Conservation (phyloP, 306 rosid species). For the Ziziphus jujuba region DNA sequence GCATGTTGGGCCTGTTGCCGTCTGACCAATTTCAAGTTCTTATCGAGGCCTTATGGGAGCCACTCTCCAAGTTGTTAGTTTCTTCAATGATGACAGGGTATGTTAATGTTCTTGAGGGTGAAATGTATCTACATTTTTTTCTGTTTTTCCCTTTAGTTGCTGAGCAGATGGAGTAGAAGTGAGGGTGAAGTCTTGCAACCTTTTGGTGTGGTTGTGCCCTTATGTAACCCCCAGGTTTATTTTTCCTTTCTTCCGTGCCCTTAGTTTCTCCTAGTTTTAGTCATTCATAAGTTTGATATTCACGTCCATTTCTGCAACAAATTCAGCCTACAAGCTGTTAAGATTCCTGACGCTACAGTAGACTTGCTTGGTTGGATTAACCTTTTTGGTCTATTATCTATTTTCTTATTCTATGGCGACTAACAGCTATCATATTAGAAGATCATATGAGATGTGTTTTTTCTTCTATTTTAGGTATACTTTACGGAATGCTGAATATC, state of each 20-base stretch:
- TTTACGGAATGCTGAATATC: conserved; percentile 84
- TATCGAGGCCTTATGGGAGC: conserved; percentile 89
- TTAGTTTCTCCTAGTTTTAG: neutral
- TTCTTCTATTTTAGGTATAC: conserved; percentile 64
- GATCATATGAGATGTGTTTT: conserved; percentile 22
- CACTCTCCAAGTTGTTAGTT: conserved; percentile 82
- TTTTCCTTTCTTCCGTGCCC: neutral
- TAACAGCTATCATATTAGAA: conserved; percentile 11
- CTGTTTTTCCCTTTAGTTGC: too few species aligned
- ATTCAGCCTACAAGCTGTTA: neutral
- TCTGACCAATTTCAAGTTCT: conserved; percentile 85
- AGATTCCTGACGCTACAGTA: neutral
- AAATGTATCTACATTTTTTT: neutral
- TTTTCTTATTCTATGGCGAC: conserved; percentile 1
- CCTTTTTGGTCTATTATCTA: neutral
- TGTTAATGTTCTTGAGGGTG: conserved; percentile 16
- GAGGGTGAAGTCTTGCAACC: neutral
- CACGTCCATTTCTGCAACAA: neutral
- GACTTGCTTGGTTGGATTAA: neutral
- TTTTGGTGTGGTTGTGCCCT: neutral
- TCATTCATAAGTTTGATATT: neutral
- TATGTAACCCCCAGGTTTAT: neutral
- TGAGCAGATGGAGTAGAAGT: neutral
- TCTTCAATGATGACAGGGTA: conserved; percentile 98
- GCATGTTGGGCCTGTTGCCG: conserved; percentile 95